Evolutionary conservation across 2,329 filamentous ascomycete genomes (phyloP), one percentile per base, ranked within the genome.

Genomic region (Alternaria gaisen): DNA sequence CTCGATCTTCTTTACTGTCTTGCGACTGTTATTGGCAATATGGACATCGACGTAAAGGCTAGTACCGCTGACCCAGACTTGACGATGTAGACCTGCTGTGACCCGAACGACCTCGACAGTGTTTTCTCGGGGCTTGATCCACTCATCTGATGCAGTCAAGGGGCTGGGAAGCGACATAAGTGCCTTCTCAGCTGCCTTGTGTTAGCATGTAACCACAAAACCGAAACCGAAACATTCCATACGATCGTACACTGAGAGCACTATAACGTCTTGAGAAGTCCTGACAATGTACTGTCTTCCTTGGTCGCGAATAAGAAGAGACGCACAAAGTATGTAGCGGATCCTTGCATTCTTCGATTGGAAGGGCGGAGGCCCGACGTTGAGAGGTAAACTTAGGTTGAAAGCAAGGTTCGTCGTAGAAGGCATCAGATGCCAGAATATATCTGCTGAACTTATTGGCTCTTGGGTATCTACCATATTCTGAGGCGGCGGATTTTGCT

Each of bases 51-150:
- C 81, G 61, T 86, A 86, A 34, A 86, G 82, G 64, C 78, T 83
- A 22, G 83, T 83, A 16, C 84, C 85, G 64, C 83, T 86, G 55
- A 87, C 83, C 85, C 85, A 87, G 28, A 85, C 85, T 71, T 86
- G 84, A n/a, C 85, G 81, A 69, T 86, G 84, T 9, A 86, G 68
- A 7, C 84, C 84, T 28, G 84, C 84, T 20, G 84, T 86, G 18
- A 86, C 70, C 55, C 78, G 79, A 24, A 86, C 72, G 10, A 77
- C 79, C 60, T 86, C 83, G 1, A 81, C 60, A 1, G 74, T 74
- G 28, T 71, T 73, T 41, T 80, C 76, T 28, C 78, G 77, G 28
- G 80, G 75, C 34, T 82, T 72, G 6, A 74, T 61, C 64, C 82
- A 78, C 63, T 84, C 83, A 58, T 85, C 83, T 16, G 78, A 80